Evolutionary conservation across 2,329 filamentous ascomycete species (phyloP).

Genomic region (Xylaria sp.): DNA sequence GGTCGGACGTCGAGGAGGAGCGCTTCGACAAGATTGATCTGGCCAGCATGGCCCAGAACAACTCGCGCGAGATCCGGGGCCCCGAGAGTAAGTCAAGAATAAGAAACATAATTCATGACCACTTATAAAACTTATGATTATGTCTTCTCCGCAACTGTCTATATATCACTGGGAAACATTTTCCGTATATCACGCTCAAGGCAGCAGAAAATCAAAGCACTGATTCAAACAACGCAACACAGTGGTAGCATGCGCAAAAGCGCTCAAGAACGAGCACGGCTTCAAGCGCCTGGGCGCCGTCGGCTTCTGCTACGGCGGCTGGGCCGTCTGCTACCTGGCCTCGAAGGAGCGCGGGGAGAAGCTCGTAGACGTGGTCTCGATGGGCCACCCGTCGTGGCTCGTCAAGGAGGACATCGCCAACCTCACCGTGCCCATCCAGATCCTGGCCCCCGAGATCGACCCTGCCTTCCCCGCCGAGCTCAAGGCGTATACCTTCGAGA

Average conservation of each 20-base stretch:
- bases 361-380: constrained; percentile 56
- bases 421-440: constrained; percentile 58
- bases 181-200: background rate
- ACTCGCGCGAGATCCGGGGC: constrained; percentile 54
- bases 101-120: constrained; percentile 18
- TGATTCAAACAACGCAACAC: background rate
- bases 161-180: background rate
- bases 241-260: constrained; percentile 50
- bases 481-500: constrained; percentile 56
- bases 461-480: constrained; percentile 56
- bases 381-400: constrained; percentile 56
- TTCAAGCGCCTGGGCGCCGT: constrained; percentile 53
- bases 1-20: constrained; percentile 44
- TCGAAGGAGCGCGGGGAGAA: constrained; percentile 48
- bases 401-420: constrained; percentile 56
- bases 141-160: background rate
- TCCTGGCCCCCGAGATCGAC: constrained; percentile 57
- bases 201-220: constrained; percentile 22
- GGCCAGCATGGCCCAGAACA: constrained; percentile 48
- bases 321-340: constrained; percentile 58
- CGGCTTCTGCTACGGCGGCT: constrained; percentile 61
- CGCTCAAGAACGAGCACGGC: constrained; percentile 49
- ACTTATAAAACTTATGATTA: background rate
- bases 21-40: constrained; percentile 53
- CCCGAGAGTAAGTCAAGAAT: constrained; percentile 45